Percentiles rank a stretch among this genome's conserved stretches.
phyloP scores from a whole-genome alignment of 352 stramenopile species.

The Thalassiosira ordinaria region DNA sequence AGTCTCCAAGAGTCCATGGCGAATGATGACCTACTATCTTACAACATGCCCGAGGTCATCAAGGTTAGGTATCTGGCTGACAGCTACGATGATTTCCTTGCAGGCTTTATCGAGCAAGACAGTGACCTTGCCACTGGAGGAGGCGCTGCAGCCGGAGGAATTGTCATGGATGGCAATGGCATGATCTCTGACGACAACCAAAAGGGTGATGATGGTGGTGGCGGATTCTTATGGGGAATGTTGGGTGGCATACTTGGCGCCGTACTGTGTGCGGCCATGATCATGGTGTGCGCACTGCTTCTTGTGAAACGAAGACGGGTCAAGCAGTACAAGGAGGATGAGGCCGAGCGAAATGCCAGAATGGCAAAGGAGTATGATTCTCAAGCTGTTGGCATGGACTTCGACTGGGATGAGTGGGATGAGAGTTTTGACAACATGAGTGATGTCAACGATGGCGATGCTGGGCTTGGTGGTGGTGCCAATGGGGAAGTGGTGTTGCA shows the following conservation, averaged over 20 bases:
- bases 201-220: constrained; percentile 2
- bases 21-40: constrained; percentile 36
- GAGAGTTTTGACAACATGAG: neutral
- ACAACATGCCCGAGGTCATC: constrained; percentile 31
- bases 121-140: neutral
- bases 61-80: constrained; percentile 55
- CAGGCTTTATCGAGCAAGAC: neutral
- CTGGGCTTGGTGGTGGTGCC: neutral
- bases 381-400: constrained; percentile 21
- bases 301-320: constrained; percentile 13
- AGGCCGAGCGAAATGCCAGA: neutral
- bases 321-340: too few species aligned
- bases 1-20: constrained; percentile 27
- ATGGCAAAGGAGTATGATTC: neutral
- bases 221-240: neutral
- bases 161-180: too few species aligned
- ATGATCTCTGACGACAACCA: too few species aligned
- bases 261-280: constrained; percentile 4
- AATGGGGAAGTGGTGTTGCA: constrained; percentile 27
- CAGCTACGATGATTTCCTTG: constrained; percentile 38
- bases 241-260: constrained; percentile 11
- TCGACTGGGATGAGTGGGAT: constrained; percentile 5
- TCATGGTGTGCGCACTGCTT: constrained; percentile 15
- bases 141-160: neutral
- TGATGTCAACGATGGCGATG: neutral